Conservation (phyloP, 257 asterid genomes). For the Solanum rostratum region DNA sequence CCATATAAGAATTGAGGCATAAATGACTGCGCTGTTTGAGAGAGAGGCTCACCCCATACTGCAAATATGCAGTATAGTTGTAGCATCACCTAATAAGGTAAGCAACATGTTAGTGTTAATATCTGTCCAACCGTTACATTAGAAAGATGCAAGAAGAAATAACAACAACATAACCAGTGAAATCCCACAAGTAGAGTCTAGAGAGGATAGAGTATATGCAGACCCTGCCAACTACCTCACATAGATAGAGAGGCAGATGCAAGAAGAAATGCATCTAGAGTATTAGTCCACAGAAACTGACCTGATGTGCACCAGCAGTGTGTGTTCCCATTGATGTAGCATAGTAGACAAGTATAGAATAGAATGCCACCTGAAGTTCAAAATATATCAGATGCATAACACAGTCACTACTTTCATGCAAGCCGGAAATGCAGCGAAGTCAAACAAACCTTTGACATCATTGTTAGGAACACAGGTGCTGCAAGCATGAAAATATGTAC, state of each 20-base stretch:
- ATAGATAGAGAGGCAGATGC: too few species aligned
- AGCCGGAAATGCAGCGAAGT: constrained; percentile 1
- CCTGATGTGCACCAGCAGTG: constrained; percentile 90
- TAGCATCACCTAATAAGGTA: constrained; percentile 64
- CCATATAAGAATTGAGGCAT: constrained; percentile 89
- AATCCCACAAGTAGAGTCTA: too few species aligned
- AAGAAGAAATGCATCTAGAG: background rate
- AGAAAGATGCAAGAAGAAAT: constrained; percentile 1
- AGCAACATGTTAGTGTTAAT: background rate
- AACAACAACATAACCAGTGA: too few species aligned
- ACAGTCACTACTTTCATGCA: background rate
- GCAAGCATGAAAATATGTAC: constrained; percentile 68
- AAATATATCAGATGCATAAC: constrained; percentile 8
- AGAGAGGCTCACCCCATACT: constrained; percentile 91
- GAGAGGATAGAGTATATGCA: too few species aligned
- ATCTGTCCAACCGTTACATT: background rate
- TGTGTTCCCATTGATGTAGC: constrained; percentile 88
- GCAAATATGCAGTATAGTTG: constrained; percentile 74
- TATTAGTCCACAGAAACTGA: constrained; percentile 11
- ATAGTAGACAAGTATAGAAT: constrained; percentile 75
- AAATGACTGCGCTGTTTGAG: constrained; percentile 94
- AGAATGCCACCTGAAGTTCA: constrained; percentile 57
- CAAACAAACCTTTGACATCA: constrained; percentile 79
- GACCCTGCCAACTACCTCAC: too few species aligned
- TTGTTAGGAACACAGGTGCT: constrained; percentile 87